These are phyloP conservation scores for Gossypium davidsonii DNA, from an alignment of 441 rosid genomes.

Conservation along the genomic window DNA sequence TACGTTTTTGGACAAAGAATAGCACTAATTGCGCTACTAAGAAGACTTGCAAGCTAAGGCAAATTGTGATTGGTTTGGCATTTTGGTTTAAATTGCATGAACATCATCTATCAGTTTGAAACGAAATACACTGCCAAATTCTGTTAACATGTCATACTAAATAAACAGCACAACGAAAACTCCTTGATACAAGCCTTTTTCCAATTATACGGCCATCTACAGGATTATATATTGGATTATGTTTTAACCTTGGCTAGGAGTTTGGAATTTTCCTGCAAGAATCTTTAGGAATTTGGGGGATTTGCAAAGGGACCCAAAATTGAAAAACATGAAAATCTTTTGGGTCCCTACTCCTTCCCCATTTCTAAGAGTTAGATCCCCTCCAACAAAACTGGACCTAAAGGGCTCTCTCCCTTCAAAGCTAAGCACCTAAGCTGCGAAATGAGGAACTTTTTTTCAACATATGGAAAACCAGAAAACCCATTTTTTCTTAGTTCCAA, in stretches of 20 bases:
- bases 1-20: not conserved
- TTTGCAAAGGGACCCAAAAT: not conserved
- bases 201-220: not conserved
- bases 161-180: not conserved
- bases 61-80: not conserved
- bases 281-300: not conserved
- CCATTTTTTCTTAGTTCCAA: not conserved
- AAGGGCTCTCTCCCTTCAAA: constrained; percentile 9
- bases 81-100: not conserved
- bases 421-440: not conserved
- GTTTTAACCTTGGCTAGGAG: not conserved
- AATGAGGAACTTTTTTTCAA: not conserved
- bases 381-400: not conserved
- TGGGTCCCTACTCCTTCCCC: not conserved
- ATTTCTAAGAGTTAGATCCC: not conserved
- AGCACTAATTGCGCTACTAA: not conserved
- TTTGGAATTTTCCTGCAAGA: constrained; percentile 1
- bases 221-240: not conserved
- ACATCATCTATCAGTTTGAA: not conserved
- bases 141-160: not conserved
- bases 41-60: not conserved
- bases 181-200: not conserved
- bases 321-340: not conserved
- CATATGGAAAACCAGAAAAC: not conserved
- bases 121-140: not conserved